phyloP scores from a whole-genome alignment of 768 basidiomycete genomes.

The Tylopilus intermedius region DNA sequence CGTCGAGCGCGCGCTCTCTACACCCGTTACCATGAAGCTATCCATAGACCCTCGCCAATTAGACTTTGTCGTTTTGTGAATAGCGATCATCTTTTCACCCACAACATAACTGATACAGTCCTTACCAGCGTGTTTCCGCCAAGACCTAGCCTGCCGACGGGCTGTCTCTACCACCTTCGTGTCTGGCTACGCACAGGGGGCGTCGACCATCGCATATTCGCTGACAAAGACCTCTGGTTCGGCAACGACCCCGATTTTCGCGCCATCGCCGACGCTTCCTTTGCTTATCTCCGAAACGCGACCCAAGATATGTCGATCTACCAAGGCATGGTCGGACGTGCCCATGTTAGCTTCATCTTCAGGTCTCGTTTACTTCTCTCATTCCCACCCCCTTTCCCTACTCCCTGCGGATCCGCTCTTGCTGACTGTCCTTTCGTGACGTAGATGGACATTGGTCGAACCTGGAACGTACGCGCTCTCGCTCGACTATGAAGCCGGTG shows the following conservation, averaged over 20 bases:
- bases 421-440: background rate
- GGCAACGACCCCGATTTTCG: constrained; percentile 63
- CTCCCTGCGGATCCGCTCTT: background rate
- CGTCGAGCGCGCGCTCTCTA: constrained; percentile 50
- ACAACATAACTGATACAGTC: background rate
- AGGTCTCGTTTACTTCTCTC: constrained; percentile 31
- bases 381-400: background rate
- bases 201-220: constrained; percentile 61
- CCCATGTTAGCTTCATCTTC: constrained; percentile 51
- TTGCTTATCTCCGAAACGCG: constrained; percentile 43
- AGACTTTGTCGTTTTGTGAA: constrained; percentile 61
- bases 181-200: constrained; percentile 58
- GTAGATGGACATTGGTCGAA: constrained; percentile 47
- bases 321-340: constrained; percentile 51
- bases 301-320: constrained; percentile 48
- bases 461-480: constrained; percentile 49
- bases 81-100: background rate
- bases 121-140: constrained; percentile 51
- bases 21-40: constrained; percentile 43
- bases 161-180: constrained; percentile 51
- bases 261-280: constrained; percentile 51
- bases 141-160: constrained; percentile 49
- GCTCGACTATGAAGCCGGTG: constrained; percentile 61
- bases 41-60: constrained; percentile 49
- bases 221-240: constrained; percentile 61